phyloP scores from a whole-genome alignment of 257 asterid genomes.

The Misopates orontium region DNA sequence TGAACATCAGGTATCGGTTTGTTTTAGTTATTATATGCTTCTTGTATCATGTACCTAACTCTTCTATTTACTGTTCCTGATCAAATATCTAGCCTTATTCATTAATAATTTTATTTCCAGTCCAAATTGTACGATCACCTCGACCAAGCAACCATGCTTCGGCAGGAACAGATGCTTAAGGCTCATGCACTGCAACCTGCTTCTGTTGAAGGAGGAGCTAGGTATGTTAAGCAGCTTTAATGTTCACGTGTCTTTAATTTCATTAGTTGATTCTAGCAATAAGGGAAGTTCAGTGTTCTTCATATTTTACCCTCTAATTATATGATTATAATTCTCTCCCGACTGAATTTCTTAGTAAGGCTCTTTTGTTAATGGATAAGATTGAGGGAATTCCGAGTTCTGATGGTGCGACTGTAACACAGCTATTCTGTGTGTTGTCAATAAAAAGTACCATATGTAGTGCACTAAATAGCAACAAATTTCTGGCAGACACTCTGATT shows the following conservation, averaged over 20 bases:
- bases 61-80: background rate
- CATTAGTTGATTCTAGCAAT: constrained; percentile 17
- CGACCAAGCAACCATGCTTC: constrained; percentile 58
- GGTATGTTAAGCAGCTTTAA: constrained; percentile 50
- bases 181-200: constrained; percentile 70
- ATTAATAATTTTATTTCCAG: constrained; percentile 38
- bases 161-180: constrained; percentile 81
- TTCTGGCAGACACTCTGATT: constrained; percentile 98
- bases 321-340: constrained; percentile 13
- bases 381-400: constrained; percentile 23
- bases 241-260: constrained; percentile 14
- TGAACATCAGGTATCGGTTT: constrained; percentile 72
- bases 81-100: constrained; percentile 13
- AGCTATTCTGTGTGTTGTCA: constrained; percentile 42
- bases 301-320: constrained; percentile 13
- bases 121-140: constrained; percentile 70
- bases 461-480: constrained; percentile 71
- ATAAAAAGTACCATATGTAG: constrained; percentile 42
- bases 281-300: background rate
- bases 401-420: constrained; percentile 39
- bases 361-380: constrained; percentile 25
- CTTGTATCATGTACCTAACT: background rate
- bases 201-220: constrained; percentile 73
- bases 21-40: constrained; percentile 16
- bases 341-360: constrained; percentile 20